Evolutionary conservation across 257 asterid genomes (phyloP), one percentile per base, ranked within the genome.

Genomic region (Anisodus acutangulus): DNA sequence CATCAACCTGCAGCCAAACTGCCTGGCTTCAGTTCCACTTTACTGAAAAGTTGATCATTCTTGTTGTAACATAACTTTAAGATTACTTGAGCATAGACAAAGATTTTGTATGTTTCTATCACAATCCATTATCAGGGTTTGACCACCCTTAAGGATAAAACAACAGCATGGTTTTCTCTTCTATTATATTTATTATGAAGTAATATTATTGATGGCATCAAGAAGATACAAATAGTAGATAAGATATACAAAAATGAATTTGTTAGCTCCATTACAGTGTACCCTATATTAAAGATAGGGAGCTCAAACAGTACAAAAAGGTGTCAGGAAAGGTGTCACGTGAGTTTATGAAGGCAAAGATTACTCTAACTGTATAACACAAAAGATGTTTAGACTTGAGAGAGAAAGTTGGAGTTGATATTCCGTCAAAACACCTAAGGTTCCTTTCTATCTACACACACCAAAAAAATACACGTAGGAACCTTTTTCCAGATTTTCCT

Each of bases 21-120:
- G 45, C 80, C 80, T 0, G 59, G 55, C 59, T 72, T 49, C 59
- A 47, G 55, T 19, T 47, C 80, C 41, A 72, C 60, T 47, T 47
- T 19, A 72, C 17, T 72, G 45, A 51, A 76, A 76, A 51, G 81
- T 22, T 22, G 60, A 76, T 22, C 81, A 49, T 51, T 76, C 63
- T 76, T 76, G 78, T 51, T 49, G 63, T 26, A 26, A 51, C 81
- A 76, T 22, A 51, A 53, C 63, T 22, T 26, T 26, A 51, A 51
- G 19, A 76, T 51, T 11, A 74, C 62, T 74, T 62, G 5, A 58
- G 63, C 63, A 58, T 16, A 58, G 63, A 58, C 63, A 58, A 57
- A 57, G 63, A 54, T 58, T 45, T 2, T 58, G 22, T 58, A 58
- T 8, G 8, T 16, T 6, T 3, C 9, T 15, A 3, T 54, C 15